Evolutionary conservation across 2,329 filamentous ascomycete genomes (phyloP).

Genomic region (Tolypocladium tundrense): DNA sequence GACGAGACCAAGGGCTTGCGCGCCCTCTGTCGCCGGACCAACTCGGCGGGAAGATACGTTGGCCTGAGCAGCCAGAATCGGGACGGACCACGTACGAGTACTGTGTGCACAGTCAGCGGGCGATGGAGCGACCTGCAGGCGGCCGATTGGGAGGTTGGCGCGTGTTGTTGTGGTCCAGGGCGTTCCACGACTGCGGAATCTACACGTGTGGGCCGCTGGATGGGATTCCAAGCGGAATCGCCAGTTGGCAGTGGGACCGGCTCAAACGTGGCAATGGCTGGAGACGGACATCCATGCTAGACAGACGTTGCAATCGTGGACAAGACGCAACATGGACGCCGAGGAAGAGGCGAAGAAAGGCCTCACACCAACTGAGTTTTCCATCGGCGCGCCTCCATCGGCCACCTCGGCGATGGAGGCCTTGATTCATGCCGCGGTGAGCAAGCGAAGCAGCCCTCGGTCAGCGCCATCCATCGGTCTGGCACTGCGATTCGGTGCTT

Average conservation of each 20-base stretch:
- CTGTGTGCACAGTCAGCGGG: neutral
- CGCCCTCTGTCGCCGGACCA: neutral
- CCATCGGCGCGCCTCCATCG: neutral
- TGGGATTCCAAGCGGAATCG: neutral
- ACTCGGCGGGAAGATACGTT: neutral
- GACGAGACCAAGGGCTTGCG: neutral
- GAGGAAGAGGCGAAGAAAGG: neutral
- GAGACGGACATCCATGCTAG: neutral
- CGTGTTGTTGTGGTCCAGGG: neutral
- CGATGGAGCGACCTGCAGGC: neutral
- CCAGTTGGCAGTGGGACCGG: neutral
- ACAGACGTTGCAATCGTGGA: neutral
- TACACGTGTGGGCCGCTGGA: neutral
- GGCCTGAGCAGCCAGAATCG: neutral
- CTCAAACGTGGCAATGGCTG: neutral
- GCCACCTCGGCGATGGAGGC: neutral
- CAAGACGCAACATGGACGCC: neutral
- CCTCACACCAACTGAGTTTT: conserved; percentile 4
- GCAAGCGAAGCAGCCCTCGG: neutral
- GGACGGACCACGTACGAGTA: no score
- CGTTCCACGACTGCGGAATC: neutral
- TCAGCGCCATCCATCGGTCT: neutral
- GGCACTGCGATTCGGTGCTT: neutral
- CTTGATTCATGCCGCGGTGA: neutral
- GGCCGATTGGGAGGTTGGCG: neutral